A percentile compares a stretch with the other conserved stretches of the same genome.
Conservation (phyloP, 73 alveolate genomes). For the Halteria grandinella region DNA sequence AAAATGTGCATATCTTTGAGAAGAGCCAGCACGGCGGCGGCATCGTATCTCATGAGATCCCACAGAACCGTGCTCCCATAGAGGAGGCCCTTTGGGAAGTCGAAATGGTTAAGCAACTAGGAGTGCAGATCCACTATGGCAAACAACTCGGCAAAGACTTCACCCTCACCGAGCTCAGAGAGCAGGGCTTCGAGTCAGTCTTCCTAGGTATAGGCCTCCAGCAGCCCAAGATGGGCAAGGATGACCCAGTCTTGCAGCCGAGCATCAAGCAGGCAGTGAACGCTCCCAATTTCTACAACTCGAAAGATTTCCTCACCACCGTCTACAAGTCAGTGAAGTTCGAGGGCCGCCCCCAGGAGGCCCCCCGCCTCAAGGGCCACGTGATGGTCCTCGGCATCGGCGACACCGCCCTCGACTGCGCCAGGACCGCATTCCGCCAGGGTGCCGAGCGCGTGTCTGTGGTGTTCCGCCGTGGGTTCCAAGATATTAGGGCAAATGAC, state of each 20-base stretch:
- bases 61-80: slow-evolving; percentile 70
- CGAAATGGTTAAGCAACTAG: slow-evolving; percentile 65
- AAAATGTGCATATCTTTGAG: slow-evolving; percentile 66
- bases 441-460: slow-evolving; percentile 88
- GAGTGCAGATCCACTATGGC: slow-evolving; percentile 61
- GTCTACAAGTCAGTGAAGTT: slow-evolving; percentile 49
- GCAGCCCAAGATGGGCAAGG: slow-evolving; percentile 62
- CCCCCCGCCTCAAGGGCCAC: slow-evolving; percentile 80
- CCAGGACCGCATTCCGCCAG: slow-evolving; percentile 82
- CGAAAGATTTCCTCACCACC: slow-evolving; percentile 52
- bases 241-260: slow-evolving; percentile 19
- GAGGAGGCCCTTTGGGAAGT: slow-evolving; percentile 73
- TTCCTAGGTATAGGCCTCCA: slow-evolving; percentile 64
- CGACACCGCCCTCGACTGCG: slow-evolving; percentile 88
- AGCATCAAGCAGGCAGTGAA: slow-evolving; percentile 45
- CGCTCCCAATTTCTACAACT: slow-evolving; percentile 51
- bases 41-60: slow-evolving; percentile 65
- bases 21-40: slow-evolving; percentile 71
- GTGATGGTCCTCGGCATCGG: slow-evolving; percentile 88
- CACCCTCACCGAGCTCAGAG: slow-evolving; percentile 54
- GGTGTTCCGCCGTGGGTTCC: slow-evolving; percentile 80
- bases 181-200: slow-evolving; percentile 61
- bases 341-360: slow-evolving; percentile 45
- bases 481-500: slow-evolving; percentile 75
- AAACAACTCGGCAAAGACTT: slow-evolving; percentile 71